Evolutionary conservation across 164 flowering plant genomes (phyloP), one percentile per base, ranked within the genome.

Genomic region (Pachysandra terminalis): DNA sequence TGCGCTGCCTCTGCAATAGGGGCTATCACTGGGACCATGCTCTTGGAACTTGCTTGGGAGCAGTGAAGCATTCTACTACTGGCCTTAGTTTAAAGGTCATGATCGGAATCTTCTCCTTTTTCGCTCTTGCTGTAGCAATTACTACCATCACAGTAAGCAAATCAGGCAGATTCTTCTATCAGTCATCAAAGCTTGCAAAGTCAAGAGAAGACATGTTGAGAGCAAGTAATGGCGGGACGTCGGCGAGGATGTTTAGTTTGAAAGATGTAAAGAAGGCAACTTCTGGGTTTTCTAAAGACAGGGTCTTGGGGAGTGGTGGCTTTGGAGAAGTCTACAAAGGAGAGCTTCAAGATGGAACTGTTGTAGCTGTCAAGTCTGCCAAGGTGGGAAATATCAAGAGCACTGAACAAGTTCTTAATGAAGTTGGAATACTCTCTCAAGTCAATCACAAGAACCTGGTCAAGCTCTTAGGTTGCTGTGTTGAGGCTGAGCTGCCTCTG

Each of bases 241-340:
- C 84, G 5, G 80, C 84, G 6, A 78, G 65, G 73, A 64, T 84
- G 66, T 84, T 80, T 54, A 32, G 72, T 24, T 45, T 81, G 70
- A 82, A 74, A 65, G 91, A 87, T 71, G 22, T 87, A n/a, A 79
- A 78, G 77, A 85, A 77, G 59, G 88, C 88, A 24, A 87, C 91
- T 4, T 49, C 71, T 23, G 77, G 77, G 35, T 85, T 81, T 59
- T 75, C 83, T 16, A 76, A 62, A 41, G 82, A 76, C 27, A 79
- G 77, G 70, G 19, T 85, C 27, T 64, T 88, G 55, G 94, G 94
- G 4, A 69, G 71, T 24, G 95, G 95, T 12, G 90, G 90, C 9
- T 85, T 80, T 65, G 95, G 95, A 32, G 86, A 82, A 68, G 91
- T 87, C 10, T 86, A 84, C 76, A 89, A 77, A 70, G 91, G 95